Conservation (phyloP, 23 red algal species). For the Cyanidium caldarium region DNA sequence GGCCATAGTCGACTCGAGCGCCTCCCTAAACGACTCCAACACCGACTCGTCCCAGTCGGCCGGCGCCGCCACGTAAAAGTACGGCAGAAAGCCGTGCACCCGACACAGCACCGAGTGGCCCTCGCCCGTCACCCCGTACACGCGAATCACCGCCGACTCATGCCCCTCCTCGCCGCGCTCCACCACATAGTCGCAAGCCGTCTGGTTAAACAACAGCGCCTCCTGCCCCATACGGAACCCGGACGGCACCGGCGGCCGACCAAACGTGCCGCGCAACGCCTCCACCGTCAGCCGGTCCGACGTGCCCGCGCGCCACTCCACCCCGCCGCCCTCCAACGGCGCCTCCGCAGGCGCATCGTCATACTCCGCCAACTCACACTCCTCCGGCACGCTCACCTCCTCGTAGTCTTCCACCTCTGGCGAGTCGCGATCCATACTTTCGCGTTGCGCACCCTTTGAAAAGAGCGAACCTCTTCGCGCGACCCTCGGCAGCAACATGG, state of each 20-base stretch:
- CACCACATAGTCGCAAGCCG: background rate
- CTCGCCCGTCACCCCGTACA: slow-evolving; percentile 58
- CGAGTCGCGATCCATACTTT: too few relatives aligned
- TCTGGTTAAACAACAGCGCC: background rate
- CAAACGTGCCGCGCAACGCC: background rate
- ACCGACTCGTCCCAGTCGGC: background rate
- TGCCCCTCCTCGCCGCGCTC: background rate
- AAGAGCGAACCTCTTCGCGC: too few relatives aligned
- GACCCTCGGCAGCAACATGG: too few relatives aligned
- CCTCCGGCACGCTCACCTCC: too few relatives aligned
- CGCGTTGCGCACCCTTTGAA: too few relatives aligned
- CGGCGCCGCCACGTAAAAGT: slow-evolving; percentile 47
- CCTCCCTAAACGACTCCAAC: background rate
- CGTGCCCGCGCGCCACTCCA: too few relatives aligned
- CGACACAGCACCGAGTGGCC: slow-evolving; percentile 35
- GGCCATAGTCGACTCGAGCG: background rate
- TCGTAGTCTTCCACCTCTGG: too few relatives aligned
- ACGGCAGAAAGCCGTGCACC: slow-evolving; percentile 62
- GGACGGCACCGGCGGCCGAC: background rate
- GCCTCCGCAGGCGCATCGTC: too few relatives aligned
- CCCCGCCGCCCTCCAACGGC: too few relatives aligned
- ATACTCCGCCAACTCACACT: too few relatives aligned
- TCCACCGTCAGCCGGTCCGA: background rate
- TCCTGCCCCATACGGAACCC: background rate
- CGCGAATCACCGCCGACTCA: slow-evolving; percentile 19